Base-by-base conservation (phyloP, 345 rosid species). In the Boechera stricta region DNA sequence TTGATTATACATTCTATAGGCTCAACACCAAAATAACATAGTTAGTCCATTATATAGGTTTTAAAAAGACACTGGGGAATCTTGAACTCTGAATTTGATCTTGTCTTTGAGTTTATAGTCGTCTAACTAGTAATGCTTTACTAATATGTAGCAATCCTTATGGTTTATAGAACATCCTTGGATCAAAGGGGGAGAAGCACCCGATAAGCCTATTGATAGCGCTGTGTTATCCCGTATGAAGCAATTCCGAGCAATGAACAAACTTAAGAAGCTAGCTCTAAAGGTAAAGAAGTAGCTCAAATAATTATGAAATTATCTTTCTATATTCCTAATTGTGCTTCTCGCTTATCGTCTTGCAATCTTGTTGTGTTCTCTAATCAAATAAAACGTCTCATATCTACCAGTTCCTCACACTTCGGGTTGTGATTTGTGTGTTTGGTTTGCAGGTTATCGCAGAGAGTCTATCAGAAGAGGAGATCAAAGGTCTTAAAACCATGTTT, bases 221-320 rank as follows among this genome's bases (percentile, higher is more conserved):
- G 98, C 98, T 39, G 98, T 92, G 59, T 92, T 94, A 24, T 86
- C 96, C 13, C 89, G 98, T 82, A 83, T 94, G 98, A 94, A 92
- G 85, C 98, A 94, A 83, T 92, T 94, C 85, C 87, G 95, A 73
- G 97, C 94, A 42, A 91, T 94, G 98, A 94, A 90, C 86, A 87
- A 94, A 77, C 88, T 94, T 77, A 92, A 92, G 82, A 86, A 89
- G 84, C 90, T 94, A 58, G 98, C 98, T 16, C 76, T 94, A 77
- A 92, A 94, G 97, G 97, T 94, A 79, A 10, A 29, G 0, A 62
- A 73, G 16, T 12, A 41, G 33, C 28, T 54, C 18, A 42, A 5
- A 26, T 0, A 18, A 6, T 44, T 47, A 24, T 54, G 58, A 60
- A 49, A 2, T 4, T 13, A 9, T 18, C 12, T 12, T 31, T 64